Conservation (phyloP, 352 stramenopile genomes). For the Pythium aphanidermatum region DNA sequence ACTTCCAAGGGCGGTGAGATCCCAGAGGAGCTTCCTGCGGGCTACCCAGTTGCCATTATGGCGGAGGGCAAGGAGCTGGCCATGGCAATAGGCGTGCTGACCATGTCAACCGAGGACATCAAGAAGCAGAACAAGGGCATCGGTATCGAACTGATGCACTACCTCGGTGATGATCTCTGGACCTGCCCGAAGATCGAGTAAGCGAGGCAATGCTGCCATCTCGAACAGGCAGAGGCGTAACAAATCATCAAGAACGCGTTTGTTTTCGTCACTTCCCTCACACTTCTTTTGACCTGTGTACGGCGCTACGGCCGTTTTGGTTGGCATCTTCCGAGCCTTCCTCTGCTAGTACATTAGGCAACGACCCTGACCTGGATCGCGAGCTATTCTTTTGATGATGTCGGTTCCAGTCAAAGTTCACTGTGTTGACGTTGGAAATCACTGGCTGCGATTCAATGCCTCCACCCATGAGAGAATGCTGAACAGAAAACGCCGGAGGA, state of each 20-base stretch:
- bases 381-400: conserved; percentile 21
- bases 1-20: conserved; percentile 94
- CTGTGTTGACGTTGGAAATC: conserved; percentile 68
- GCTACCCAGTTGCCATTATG: conserved; percentile 92
- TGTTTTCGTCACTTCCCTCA: conserved; percentile 8
- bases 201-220: too few species aligned
- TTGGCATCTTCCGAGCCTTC: background rate
- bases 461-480: conserved; percentile 80
- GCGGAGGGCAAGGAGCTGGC: conserved; percentile 97
- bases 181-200: conserved; percentile 78
- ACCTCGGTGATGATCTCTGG: conserved; percentile 96
- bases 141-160: conserved; percentile 96
- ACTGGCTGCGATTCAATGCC: conserved; percentile 72
- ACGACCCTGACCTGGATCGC: conserved; percentile 28
- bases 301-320: background rate
- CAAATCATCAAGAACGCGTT: too few species aligned
- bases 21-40: conserved; percentile 79
- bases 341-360: conserved; percentile 22
- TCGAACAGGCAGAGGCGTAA: too few species aligned
- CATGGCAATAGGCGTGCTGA: conserved; percentile 95
- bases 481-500: conserved; percentile 51
- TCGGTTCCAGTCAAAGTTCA: conserved; percentile 78
- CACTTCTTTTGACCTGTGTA: conserved; percentile 32
- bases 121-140: conserved; percentile 95
- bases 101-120: conserved; percentile 95